Evolutionary conservation across 1,284 basidiomycete species (phyloP).

Genomic region (Porodaedalea pini): DNA sequence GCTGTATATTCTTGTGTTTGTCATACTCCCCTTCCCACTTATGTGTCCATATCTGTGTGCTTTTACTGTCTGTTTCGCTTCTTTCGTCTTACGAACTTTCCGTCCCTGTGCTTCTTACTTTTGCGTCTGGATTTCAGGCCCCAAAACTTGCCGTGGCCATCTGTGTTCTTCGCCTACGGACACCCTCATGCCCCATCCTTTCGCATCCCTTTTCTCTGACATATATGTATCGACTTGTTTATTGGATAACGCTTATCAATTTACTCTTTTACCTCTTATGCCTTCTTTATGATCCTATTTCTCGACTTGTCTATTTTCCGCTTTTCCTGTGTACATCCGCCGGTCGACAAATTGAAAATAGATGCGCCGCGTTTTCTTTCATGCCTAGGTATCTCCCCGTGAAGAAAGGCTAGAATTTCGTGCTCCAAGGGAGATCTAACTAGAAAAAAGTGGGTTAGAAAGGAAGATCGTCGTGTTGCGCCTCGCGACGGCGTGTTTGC

Average conservation of each 20-base stretch:
- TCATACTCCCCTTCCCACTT: neutral
- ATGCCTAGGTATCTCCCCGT: neutral
- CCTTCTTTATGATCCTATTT: neutral
- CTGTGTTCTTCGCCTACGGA: no score
- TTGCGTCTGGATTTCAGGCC: neutral
- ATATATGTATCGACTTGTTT: conserved; percentile 1
- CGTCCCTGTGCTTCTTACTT: neutral
- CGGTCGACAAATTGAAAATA: neutral
- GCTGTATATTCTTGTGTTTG: conserved; percentile 5
- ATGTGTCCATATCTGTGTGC: conserved; percentile 3
- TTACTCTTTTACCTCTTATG: neutral
- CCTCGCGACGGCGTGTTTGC: neutral
- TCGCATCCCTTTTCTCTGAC: neutral
- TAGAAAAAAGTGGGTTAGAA: neutral
- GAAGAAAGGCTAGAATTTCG: neutral
- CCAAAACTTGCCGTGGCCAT: neutral
- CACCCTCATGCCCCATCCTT: neutral
- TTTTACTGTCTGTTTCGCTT: neutral
- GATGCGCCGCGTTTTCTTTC: neutral
- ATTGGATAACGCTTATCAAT: neutral
- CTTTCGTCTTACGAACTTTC: neutral
- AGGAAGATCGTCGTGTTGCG: neutral
- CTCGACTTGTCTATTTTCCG: neutral
- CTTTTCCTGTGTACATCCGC: neutral
- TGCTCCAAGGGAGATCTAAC: no score